These are phyloP conservation scores for Sonneratia caseolaris DNA, from an alignment of 345 rosid species.

Conservation along the genomic window DNA sequence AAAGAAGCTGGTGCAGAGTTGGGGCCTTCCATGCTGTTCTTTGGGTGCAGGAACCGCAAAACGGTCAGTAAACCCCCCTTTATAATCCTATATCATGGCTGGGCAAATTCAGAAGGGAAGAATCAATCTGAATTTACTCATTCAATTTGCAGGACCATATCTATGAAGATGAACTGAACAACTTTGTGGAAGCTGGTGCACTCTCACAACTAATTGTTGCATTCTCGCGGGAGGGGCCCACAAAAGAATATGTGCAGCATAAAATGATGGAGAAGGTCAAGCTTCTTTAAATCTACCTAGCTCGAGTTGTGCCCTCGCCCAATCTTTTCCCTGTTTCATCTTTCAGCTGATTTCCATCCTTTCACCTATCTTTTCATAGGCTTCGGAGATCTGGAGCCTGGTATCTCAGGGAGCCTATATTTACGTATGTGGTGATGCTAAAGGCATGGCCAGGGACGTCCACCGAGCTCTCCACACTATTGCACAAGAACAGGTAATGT, in stretches of 20 bases:
- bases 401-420: slow-evolving; percentile 70
- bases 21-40: slow-evolving; percentile 68
- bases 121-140: background rate
- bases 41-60: slow-evolving; percentile 83
- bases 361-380: slow-evolving; percentile 27
- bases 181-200: slow-evolving; percentile 56
- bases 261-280: slow-evolving; percentile 69
- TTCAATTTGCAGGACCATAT: slow-evolving; percentile 42
- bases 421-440: slow-evolving; percentile 99
- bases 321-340: background rate
- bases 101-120: background rate
- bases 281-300: slow-evolving; percentile 9
- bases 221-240: slow-evolving; percentile 93
- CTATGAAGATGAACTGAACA: slow-evolving; percentile 76
- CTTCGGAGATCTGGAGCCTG: slow-evolving; percentile 71
- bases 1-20: slow-evolving; percentile 67
- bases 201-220: slow-evolving; percentile 73
- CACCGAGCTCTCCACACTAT: slow-evolving; percentile 87
- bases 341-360: background rate
- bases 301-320: background rate
- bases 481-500: slow-evolving; percentile 71
- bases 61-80: slow-evolving; percentile 37
- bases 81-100: background rate
- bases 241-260: slow-evolving; percentile 94
- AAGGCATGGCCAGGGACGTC: slow-evolving; percentile 97